These are phyloP conservation scores for Lineolata rhizophorae DNA, from an alignment of 495 filamentous ascomycete species.

Conservation along the genomic window DNA sequence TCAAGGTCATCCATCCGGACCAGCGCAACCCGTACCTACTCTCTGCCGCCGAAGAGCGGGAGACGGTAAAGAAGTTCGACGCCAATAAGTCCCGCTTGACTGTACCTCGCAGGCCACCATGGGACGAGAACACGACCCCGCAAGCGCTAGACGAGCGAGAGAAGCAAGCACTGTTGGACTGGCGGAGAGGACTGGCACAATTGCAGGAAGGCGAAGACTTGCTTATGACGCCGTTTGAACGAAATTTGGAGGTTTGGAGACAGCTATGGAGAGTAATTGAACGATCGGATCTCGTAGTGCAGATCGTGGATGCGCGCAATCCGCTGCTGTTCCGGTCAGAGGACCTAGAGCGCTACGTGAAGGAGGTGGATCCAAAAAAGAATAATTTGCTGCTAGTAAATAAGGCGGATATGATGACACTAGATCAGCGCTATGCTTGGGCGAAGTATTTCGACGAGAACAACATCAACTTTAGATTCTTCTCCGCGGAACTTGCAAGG, in stretches of 20 bases:
- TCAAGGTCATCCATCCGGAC: slow-evolving; percentile 91
- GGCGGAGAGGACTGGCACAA: slow-evolving; percentile 79
- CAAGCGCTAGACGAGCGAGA: slow-evolving; percentile 62
- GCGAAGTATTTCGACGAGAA: slow-evolving; percentile 67
- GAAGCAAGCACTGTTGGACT: slow-evolving; percentile 60
- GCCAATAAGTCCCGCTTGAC: slow-evolving; percentile 58
- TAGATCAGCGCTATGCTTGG: slow-evolving; percentile 66
- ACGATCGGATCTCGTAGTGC: slow-evolving; percentile 82
- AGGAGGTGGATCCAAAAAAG: slow-evolving; percentile 74
- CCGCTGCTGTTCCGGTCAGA: slow-evolving; percentile 85
- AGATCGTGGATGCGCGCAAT: slow-evolving; percentile 96
- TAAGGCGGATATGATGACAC: slow-evolving; percentile 98
- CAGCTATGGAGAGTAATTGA: slow-evolving; percentile 98
- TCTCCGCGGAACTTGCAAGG: slow-evolving; percentile 82
- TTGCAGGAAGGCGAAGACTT: slow-evolving; percentile 83
- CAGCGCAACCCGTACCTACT: slow-evolving; percentile 92
- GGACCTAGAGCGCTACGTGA: slow-evolving; percentile 83
- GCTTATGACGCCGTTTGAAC: slow-evolving; percentile 95
- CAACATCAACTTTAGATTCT: slow-evolving; percentile 77
- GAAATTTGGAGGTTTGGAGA: slow-evolving; percentile 95
- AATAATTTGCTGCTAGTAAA: slow-evolving; percentile 87
- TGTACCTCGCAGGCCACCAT: slow-evolving; percentile 72
- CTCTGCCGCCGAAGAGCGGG: slow-evolving; percentile 65
- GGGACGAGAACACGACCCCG: slow-evolving; percentile 68
- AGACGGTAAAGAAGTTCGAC: slow-evolving; percentile 55